Conservation (phyloP, 2,329 filamentous ascomycete species). For the Corinectria fuckeliana region DNA sequence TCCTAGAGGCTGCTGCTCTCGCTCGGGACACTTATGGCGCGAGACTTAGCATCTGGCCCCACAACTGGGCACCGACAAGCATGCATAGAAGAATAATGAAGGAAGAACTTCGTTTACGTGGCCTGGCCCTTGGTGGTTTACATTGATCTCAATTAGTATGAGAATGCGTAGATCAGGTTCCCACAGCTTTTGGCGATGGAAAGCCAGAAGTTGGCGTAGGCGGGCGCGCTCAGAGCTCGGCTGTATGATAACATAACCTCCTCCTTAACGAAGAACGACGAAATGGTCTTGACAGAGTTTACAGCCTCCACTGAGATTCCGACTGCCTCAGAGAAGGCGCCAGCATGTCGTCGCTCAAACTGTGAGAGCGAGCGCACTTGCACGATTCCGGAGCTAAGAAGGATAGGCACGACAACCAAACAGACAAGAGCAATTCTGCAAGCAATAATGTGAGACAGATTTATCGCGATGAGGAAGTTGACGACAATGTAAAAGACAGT, state of each 20-base stretch:
- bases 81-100: conserved; percentile 76
- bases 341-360: conserved; percentile 68
- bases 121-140: conserved; percentile 72
- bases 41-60: conserved; percentile 76
- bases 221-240: conserved; percentile 54
- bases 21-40: conserved; percentile 78
- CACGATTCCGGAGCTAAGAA: conserved; percentile 73
- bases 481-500: conserved; percentile 71
- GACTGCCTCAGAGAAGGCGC: conserved; percentile 68
- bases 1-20: conserved; percentile 63
- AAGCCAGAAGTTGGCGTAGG: conserved; percentile 64
- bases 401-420: conserved; percentile 70
- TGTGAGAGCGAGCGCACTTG: conserved; percentile 67
- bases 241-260: conserved; percentile 61
- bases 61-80: conserved; percentile 74
- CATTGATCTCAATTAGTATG: conserved; percentile 81
- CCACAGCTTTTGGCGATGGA: conserved; percentile 66
- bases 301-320: conserved; percentile 72
- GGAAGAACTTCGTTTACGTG: conserved; percentile 71
- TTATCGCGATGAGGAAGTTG: conserved; percentile 72
- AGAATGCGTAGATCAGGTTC: conserved; percentile 75
- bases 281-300: conserved; percentile 68
- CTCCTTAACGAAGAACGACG: conserved; percentile 60
- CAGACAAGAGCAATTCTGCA: conserved; percentile 81
- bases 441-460: conserved; percentile 72